phyloP scores from a whole-genome alignment of 2,329 filamentous ascomycete genomes.

The Metarhizium humberi region DNA sequence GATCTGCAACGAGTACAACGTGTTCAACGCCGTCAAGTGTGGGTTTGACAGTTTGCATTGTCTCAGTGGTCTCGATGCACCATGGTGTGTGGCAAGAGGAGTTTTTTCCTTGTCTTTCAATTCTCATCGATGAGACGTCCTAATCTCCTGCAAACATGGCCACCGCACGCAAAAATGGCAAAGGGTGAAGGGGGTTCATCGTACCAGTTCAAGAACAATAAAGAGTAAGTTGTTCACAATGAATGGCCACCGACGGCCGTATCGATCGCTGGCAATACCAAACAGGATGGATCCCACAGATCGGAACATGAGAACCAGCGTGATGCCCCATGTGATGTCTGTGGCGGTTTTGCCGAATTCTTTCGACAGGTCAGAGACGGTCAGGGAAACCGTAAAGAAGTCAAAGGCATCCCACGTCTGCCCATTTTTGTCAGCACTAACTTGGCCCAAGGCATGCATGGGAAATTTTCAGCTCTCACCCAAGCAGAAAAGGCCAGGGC shows the following conservation, averaged over 20 bases:
- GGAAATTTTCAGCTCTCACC: constrained; percentile 26
- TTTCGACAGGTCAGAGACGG: constrained; percentile 41
- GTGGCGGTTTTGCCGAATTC: constrained; percentile 44
- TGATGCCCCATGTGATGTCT: constrained; percentile 57
- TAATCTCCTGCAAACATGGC: no score
- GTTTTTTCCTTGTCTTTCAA: no score
- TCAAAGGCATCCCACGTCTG: constrained; percentile 57
- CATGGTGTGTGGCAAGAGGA: no score
- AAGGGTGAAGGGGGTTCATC: constrained; percentile 10
- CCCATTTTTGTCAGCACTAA: background rate
- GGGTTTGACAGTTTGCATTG: no score
- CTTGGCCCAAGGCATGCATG: background rate
- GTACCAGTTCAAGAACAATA: constrained; percentile 60
- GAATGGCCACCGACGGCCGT: constrained; percentile 62
- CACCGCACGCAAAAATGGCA: no score
- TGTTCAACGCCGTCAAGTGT: no score
- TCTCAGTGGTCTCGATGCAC: no score
- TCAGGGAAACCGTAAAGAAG: constrained; percentile 57
- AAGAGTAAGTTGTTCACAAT: constrained; percentile 66
- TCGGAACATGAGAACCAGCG: constrained; percentile 52
- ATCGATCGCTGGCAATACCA: constrained; percentile 45
- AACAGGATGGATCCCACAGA: constrained; percentile 45
- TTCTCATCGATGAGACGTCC: no score
- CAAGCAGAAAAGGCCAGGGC: constrained; percentile 45
- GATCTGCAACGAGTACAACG: no score